Percentiles rank a stretch among this genome's conserved stretches.
Evolutionary conservation across 495 filamentous ascomycete species (phyloP).

Genomic region (Chaetomium fimeti): DNA sequence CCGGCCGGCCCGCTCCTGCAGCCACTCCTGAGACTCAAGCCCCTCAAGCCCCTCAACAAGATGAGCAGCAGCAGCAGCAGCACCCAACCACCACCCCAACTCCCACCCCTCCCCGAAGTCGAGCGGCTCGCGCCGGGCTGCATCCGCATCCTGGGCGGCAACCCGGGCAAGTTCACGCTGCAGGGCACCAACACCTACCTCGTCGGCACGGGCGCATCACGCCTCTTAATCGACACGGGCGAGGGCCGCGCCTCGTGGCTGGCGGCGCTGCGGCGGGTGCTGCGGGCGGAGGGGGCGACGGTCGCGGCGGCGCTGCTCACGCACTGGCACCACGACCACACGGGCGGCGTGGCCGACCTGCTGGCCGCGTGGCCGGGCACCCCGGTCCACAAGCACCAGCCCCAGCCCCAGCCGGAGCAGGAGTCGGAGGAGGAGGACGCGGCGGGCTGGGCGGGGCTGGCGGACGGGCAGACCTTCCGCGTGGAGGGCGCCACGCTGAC

Average conservation of each 20-base stretch:
- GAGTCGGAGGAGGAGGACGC: too few relatives aligned
- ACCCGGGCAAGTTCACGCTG: constrained; percentile 69
- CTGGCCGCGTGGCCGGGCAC: constrained; percentile 58
- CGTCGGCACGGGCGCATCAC: constrained; percentile 63
- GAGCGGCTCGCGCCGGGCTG: constrained; percentile 63
- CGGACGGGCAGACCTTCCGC: constrained; percentile 68
- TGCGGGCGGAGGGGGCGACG: constrained; percentile 63
- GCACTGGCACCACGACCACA: constrained; percentile 89
- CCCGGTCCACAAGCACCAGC: constrained; percentile 54
- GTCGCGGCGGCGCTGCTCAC: constrained; percentile 70
- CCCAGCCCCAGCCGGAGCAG: constrained; percentile 35
- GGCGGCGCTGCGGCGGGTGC: constrained; percentile 56
- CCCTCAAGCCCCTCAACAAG: not conserved
- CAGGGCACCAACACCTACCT: constrained; percentile 84
- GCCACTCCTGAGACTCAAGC: not conserved
- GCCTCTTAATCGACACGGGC: constrained; percentile 79
- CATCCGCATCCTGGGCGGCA: constrained; percentile 75
- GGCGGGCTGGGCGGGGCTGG: constrained; percentile 54
- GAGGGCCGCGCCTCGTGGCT: constrained; percentile 65
- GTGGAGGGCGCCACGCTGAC: constrained; percentile 75
- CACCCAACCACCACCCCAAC: constrained; percentile 20
- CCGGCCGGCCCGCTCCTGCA: constrained; percentile 19
- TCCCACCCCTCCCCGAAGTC: constrained; percentile 59
- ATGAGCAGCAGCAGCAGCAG: not conserved
- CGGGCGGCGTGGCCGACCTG: constrained; percentile 69